Evolutionary conservation across 768 basidiomycete species (phyloP).

Genomic region (Termitomyces sp.): DNA sequence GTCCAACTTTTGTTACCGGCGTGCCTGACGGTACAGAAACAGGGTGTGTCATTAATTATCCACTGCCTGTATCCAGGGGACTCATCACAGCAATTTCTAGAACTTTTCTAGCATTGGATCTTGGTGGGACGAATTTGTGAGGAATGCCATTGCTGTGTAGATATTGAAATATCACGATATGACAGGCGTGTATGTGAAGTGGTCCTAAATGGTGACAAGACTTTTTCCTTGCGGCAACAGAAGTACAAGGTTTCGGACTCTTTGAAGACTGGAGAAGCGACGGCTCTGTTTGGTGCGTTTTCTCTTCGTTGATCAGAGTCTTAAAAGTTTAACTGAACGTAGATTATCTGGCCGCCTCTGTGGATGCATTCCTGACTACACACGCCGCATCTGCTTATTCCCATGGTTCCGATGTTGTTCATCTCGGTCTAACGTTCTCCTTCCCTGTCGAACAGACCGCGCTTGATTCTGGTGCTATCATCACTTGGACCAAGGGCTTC

Average conservation of each 20-base stretch:
- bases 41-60: conserved; percentile 48
- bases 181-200: conserved; percentile 92
- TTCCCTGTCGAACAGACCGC: conserved; percentile 98
- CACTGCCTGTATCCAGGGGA: neutral
- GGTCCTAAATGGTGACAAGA: conserved; percentile 81
- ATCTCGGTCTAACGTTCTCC: conserved; percentile 91
- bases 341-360: conserved; percentile 98
- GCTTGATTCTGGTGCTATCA: conserved; percentile 80
- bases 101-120: conserved; percentile 92
- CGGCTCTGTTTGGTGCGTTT: conserved; percentile 70
- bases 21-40: conserved; percentile 93
- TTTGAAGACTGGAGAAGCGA: conserved; percentile 90
- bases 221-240: conserved; percentile 87
- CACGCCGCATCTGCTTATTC: conserved; percentile 32
- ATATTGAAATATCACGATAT: conserved; percentile 9
- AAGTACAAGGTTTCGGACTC: conserved; percentile 95
- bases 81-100: conserved; percentile 32
- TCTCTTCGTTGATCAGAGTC: conserved; percentile 2
- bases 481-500: conserved; percentile 97
- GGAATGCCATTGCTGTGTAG: conserved; percentile 20
- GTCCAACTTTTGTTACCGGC: conserved; percentile 92
- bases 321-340: conserved; percentile 1
- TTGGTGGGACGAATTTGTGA: conserved; percentile 97
- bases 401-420: conserved; percentile 30
- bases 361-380: conserved; percentile 87